Conservation (phyloP, 306 rosid species). For the Castanospermum australe region DNA sequence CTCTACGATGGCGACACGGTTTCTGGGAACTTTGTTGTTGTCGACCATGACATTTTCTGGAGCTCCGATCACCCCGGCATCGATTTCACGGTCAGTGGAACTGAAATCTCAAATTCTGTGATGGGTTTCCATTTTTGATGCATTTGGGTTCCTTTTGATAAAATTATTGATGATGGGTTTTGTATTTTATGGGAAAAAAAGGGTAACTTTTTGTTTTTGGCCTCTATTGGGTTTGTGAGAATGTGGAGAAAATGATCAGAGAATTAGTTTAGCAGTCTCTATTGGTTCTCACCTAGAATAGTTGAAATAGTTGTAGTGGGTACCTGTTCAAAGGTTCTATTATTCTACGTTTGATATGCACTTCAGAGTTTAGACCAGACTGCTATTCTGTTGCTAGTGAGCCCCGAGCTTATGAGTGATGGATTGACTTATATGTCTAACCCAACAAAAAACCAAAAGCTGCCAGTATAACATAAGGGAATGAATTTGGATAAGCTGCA, state of each 20-base stretch:
- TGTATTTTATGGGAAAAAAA: background rate
- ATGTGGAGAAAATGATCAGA: background rate
- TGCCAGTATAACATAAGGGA: background rate
- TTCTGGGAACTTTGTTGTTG: constrained; percentile 91
- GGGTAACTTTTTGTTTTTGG: background rate
- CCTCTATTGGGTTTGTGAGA: background rate
- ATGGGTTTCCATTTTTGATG: background rate
- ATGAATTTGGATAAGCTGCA: background rate
- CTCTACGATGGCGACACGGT: constrained; percentile 81
- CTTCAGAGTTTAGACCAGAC: no score
- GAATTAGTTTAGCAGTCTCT: no score
- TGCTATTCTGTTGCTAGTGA: no score
- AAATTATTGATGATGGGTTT: background rate
- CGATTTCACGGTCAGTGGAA: constrained; percentile 62
- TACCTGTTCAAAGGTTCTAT: background rate
- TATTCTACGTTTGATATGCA: no score
- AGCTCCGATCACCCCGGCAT: constrained; percentile 92
- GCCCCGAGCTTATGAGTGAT: no score
- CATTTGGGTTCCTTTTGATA: background rate
- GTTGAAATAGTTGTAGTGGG: background rate
- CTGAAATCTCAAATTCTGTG: background rate
- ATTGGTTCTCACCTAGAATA: background rate
- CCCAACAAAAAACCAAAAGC: background rate
- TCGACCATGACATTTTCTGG: constrained; percentile 97
- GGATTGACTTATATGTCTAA: background rate